A percentile compares a stretch with the other conserved stretches of the same genome.
Conservation (phyloP, 176 grass and related monocot species). For the Triticum dicoccoides region DNA sequence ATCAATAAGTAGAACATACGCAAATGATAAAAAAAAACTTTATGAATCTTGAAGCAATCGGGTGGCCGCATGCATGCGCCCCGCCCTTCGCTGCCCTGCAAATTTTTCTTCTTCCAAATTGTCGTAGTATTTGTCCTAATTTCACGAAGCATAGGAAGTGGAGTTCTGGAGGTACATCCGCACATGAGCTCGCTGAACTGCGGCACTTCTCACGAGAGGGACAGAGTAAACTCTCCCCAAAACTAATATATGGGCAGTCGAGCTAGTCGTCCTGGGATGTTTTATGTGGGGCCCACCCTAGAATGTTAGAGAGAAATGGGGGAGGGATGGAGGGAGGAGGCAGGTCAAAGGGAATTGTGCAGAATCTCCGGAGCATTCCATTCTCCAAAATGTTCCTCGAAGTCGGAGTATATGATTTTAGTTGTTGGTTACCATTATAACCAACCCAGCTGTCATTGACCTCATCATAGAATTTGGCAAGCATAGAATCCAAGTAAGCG, state of each 20-base stretch:
- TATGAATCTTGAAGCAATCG: too few species aligned
- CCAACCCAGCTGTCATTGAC: slow-evolving; percentile 45
- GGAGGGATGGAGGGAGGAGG: neutral
- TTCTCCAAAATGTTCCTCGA: slow-evolving; percentile 88
- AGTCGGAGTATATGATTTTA: slow-evolving; percentile 24
- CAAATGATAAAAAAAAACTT: too few species aligned
- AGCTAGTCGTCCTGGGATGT: slow-evolving; percentile 52
- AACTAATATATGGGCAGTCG: slow-evolving; percentile 33
- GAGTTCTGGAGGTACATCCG: neutral
- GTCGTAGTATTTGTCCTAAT: neutral
- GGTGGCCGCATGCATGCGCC: too few species aligned
- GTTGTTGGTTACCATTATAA: slow-evolving; percentile 6
- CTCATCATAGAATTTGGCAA: slow-evolving; percentile 8
- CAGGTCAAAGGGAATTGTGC: slow-evolving; percentile 44
- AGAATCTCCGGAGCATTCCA: slow-evolving; percentile 95
- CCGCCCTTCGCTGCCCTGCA: too few species aligned
- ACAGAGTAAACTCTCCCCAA: too few species aligned
- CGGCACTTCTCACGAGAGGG: neutral
- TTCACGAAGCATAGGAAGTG: neutral
- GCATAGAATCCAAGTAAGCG: slow-evolving; percentile 34
- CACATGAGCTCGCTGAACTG: slow-evolving; percentile 9
- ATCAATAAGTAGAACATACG: too few species aligned
- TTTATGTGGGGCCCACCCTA: slow-evolving; percentile 40
- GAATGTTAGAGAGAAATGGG: slow-evolving; percentile 36
- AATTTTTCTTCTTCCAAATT: neutral